These are phyloP conservation scores for Macadamia integrifolia DNA, from an alignment of 164 flowering plant species.

Conservation along the genomic window DNA sequence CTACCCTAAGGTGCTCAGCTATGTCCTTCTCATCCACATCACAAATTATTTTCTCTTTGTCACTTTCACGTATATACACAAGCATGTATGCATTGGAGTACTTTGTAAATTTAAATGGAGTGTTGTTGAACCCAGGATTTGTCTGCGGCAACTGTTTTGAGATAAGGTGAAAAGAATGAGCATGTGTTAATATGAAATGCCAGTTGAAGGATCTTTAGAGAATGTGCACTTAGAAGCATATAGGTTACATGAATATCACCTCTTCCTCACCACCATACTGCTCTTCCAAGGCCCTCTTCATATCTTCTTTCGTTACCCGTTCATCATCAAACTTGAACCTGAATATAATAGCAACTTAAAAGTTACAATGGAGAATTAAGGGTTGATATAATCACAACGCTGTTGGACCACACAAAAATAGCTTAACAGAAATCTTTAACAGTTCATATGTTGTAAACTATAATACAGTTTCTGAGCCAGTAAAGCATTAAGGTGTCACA, in stretches of 20 bases:
- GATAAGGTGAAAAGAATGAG: constrained; percentile 9
- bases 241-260: constrained; percentile 26
- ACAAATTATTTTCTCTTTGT: constrained; percentile 81
- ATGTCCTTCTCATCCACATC: constrained; percentile 87
- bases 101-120: constrained; percentile 84
- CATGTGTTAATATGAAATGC: neutral
- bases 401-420: neutral
- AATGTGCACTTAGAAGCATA: neutral
- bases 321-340: constrained; percentile 96
- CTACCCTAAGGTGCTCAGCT: constrained; percentile 83
- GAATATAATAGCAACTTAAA: neutral
- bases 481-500: neutral
- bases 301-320: constrained; percentile 81
- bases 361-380: too few relatives aligned
- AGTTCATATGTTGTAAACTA: neutral
- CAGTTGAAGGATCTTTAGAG: too few relatives aligned
- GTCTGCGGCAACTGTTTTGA: constrained; percentile 67
- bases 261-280: constrained; percentile 94
- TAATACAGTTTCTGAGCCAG: neutral
- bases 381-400: neutral
- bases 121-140: constrained; percentile 80
- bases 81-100: constrained; percentile 96
- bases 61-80: constrained; percentile 89
- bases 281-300: constrained; percentile 75
- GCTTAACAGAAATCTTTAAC: neutral